Evolutionary conservation across 345 rosid genomes (phyloP).

Genomic region (Gossypium arboreum): DNA sequence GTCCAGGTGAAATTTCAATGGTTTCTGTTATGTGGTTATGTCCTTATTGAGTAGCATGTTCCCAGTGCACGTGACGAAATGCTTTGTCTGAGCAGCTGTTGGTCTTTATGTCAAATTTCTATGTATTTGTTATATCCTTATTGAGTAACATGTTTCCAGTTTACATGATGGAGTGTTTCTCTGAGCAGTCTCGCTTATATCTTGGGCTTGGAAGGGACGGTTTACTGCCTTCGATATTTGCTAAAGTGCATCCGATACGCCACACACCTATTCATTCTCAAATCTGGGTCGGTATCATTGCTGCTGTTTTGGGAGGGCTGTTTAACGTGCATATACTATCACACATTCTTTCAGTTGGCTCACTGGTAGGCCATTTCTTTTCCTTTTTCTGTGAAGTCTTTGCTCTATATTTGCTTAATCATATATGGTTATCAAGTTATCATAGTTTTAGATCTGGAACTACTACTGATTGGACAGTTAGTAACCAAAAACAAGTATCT

Average conservation of each 20-base stretch:
- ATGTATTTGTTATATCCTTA: conserved; percentile 5
- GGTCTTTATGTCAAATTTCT: not conserved
- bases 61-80: conserved; percentile 20
- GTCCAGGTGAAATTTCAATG: conserved; percentile 62
- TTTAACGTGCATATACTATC: conserved; percentile 78
- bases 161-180: conserved; percentile 27
- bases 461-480: no score
- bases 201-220: conserved; percentile 97
- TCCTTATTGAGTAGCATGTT: conserved; percentile 9
- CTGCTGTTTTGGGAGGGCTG: conserved; percentile 70
- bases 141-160: conserved; percentile 9
- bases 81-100: conserved; percentile 42
- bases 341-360: conserved; percentile 93
- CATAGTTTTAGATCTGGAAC: not conserved
- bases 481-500: no score
- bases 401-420: not conserved
- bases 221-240: conserved; percentile 78
- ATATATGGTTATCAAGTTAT: conserved; percentile 1
- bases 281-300: conserved; percentile 89
- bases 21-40: conserved; percentile 3
- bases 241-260: conserved; percentile 72
- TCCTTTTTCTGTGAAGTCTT: not conserved
- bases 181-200: conserved; percentile 79
- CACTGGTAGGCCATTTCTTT: conserved; percentile 56
- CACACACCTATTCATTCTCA: conserved; percentile 92